A percentile compares a stretch with the other conserved stretches of the same genome.
Evolutionary conservation across 2,329 filamentous ascomycete species (phyloP).

Genomic region (Fusarium sp.): DNA sequence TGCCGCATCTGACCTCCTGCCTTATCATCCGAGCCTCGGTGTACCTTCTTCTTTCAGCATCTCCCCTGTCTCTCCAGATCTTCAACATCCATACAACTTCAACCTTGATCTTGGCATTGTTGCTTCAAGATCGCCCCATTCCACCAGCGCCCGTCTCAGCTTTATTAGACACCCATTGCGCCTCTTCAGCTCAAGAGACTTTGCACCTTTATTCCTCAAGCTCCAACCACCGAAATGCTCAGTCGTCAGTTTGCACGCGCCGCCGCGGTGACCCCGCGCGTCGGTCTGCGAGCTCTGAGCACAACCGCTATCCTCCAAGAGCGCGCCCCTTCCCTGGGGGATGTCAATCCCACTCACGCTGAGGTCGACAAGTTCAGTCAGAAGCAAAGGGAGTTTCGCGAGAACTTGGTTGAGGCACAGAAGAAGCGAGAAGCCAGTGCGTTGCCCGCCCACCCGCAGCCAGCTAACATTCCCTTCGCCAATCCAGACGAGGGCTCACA

Average conservation of each 20-base stretch:
- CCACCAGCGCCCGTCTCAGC: conserved; percentile 30
- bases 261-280: conserved; percentile 58
- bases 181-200: conserved; percentile 17
- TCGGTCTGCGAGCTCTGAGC: conserved; percentile 66
- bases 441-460: conserved; percentile 57
- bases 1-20: conserved; percentile 44
- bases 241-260: conserved; percentile 61
- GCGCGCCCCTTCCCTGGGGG: conserved; percentile 81
- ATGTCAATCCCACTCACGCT: conserved; percentile 75
- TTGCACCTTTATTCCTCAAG: conserved; percentile 26
- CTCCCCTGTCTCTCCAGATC: conserved; percentile 33
- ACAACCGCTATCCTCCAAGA: conserved; percentile 59
- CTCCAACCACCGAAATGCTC: conserved; percentile 56
- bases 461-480: conserved; percentile 58
- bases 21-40: conserved; percentile 36
- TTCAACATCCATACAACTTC: conserved; percentile 16
- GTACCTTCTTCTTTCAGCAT: conserved; percentile 35
- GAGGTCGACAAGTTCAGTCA: conserved; percentile 80
- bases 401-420: conserved; percentile 79
- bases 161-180: conserved; percentile 35
- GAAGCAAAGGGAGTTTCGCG: conserved; percentile 88
- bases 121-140: conserved; percentile 28
- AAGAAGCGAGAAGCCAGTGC: conserved; percentile 89
- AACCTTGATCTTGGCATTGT: conserved; percentile 38
- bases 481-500: conserved; percentile 54